These are phyloP conservation scores for Purshia tridentata DNA, from an alignment of 306 rosid genomes.

Conservation along the genomic window DNA sequence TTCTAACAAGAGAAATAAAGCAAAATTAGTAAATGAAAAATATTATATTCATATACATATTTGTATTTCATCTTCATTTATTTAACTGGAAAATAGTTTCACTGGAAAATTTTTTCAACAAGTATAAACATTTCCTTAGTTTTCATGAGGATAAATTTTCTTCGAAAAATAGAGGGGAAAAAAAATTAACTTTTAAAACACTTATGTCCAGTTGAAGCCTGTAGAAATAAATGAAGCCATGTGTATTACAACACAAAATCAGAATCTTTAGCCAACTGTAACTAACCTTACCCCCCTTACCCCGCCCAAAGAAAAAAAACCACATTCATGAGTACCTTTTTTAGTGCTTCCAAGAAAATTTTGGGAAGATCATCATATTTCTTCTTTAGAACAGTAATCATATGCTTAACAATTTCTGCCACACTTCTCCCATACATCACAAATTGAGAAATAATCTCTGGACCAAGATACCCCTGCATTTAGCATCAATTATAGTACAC, in stretches of 20 bases:
- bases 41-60: too few relatives aligned
- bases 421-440: slow-evolving; percentile 78
- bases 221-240: not conserved
- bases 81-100: not conserved
- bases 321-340: slow-evolving; percentile 52
- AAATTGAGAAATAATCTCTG: slow-evolving; percentile 79
- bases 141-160: not conserved
- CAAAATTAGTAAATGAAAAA: not conserved
- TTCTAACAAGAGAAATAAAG: not conserved
- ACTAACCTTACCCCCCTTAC: not conserved
- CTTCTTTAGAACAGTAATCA: slow-evolving; percentile 69
- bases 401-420: slow-evolving; percentile 68
- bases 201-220: not conserved
- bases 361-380: slow-evolving; percentile 50
- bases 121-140: not conserved
- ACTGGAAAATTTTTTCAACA: not conserved
- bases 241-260: not conserved
- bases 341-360: slow-evolving; percentile 78
- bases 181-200: not conserved
- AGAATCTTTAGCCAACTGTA: not conserved
- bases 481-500: not conserved
- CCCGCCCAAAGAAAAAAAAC: not conserved
- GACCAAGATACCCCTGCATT: slow-evolving; percentile 82
- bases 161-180: too few relatives aligned
- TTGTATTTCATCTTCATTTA: not conserved